Evolutionary conservation across 176 grass and related monocot species (phyloP).

Genomic region (Poa pratensis): DNA sequence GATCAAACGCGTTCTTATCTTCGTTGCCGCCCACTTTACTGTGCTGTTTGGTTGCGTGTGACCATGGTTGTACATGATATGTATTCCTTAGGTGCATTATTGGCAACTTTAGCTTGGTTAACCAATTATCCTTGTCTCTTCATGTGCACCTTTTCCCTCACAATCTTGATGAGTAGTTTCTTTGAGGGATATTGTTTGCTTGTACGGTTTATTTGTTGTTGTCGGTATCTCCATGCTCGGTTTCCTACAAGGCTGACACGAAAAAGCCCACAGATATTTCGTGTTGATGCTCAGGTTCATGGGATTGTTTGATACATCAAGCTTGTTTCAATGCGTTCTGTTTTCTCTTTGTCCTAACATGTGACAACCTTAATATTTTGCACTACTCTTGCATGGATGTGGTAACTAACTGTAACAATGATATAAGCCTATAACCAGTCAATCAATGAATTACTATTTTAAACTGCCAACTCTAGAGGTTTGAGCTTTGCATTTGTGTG

Average conservation of each 20-base stretch:
- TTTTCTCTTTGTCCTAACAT: slow-evolving; percentile 20
- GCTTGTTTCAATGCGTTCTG: not conserved
- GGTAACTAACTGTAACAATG: not conserved
- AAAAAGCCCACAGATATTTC: slow-evolving; percentile 23
- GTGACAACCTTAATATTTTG: slow-evolving; percentile 7
- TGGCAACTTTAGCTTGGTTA: slow-evolving; percentile 45
- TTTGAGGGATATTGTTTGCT: not conserved
- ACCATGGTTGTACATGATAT: slow-evolving; percentile 5
- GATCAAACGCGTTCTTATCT: slow-evolving; percentile 32
- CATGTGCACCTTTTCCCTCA: slow-evolving; percentile 26
- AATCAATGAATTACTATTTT: not conserved
- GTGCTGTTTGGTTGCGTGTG: slow-evolving; percentile 14
- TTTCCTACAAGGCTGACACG: not conserved
- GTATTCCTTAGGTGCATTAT: slow-evolving; percentile 46
- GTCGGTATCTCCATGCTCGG: not conserved
- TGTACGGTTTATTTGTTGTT: slow-evolving; percentile 25
- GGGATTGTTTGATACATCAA: slow-evolving; percentile 21
- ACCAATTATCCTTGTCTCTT: slow-evolving; percentile 32
- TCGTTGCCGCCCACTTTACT: slow-evolving; percentile 17
- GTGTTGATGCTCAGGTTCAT: not conserved
- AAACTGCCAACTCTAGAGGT: not conserved
- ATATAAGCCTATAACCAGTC: not conserved
- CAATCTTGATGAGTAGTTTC: slow-evolving; percentile 26
- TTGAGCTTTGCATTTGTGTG: slow-evolving; percentile 23
- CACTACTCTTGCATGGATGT: slow-evolving; percentile 24